Evolutionary conservation across 768 basidiomycete species (phyloP), one percentile per base, ranked within the genome.

Genomic region (Epithele typhae): DNA sequence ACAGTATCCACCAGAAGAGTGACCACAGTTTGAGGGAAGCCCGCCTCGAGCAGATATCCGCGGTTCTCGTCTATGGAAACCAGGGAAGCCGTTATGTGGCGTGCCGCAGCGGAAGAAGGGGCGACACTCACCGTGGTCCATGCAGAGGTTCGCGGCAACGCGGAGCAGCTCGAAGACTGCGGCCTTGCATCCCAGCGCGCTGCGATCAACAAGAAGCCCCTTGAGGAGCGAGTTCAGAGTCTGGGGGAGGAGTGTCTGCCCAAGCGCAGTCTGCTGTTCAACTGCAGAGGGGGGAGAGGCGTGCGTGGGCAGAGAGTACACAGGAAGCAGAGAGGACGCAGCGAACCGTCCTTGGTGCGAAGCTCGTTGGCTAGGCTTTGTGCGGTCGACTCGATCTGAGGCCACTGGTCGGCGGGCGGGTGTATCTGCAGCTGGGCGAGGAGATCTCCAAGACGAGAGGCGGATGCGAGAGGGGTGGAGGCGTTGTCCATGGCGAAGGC

Each of bases 141-240:
- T 82, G 64, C 87, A 90, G 15, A 92, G 65, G 64, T 92, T 92
- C 11, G 90, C 90, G 21, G 80, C 81, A 12, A 90, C 80, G 47
- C 90, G 77, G 44, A 92, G 75, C 24, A 90, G 66, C 60, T 92
- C 86, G 49, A 77, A 77, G 19, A 82, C 69, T 9, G 76, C 75
- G 8, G 74, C 58, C 40, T 78, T 70, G 48, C 72, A 74, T n/a
- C 64, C 51, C 23, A 71, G 65, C 44, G 61, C 65, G 5, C 72
- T 52, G 5, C 74, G 60, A 35, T 73, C 78, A 46, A 73, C 68
- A 18, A 84, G 66, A 6, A 82, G 78, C 34, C 72, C 65, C 27
- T 73, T 71, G 22, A 90, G 64, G 17, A 92, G 71, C 25, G 80
- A 70, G 10, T 76, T 78, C 40, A 91, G 66, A 42, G 79, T 76